Conservation (phyloP, 805 yeast genomes). For the Kodamaea laetipori region DNA sequence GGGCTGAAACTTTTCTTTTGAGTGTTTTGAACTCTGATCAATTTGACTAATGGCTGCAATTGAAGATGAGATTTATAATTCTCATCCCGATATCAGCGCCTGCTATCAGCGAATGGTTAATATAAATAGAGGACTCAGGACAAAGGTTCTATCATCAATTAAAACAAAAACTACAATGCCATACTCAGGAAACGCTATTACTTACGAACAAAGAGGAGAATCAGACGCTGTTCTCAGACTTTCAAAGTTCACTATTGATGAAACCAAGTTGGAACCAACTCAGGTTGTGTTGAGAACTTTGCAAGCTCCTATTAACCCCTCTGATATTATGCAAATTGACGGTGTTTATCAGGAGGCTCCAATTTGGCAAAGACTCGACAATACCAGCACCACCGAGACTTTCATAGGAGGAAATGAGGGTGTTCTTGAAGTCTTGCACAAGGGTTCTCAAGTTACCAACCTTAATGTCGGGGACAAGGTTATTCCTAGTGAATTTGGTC, state of each 20-base stretch:
- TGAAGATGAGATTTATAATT: too few relatives aligned
- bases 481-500: slow-evolving; percentile 21
- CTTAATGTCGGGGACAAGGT: slow-evolving; percentile 23
- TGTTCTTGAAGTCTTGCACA: slow-evolving; percentile 19
- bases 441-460: slow-evolving; percentile 17
- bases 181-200: slow-evolving; percentile 26
- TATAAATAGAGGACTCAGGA: too few relatives aligned
- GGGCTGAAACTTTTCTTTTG: too few relatives aligned
- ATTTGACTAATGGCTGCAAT: too few relatives aligned
- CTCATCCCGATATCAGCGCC: too few relatives aligned
- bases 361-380: neutral
- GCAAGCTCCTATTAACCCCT: slow-evolving; percentile 88
- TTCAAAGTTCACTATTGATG: slow-evolving; percentile 28
- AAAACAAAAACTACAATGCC: too few relatives aligned
- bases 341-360: slow-evolving; percentile 88
- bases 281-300: slow-evolving; percentile 63
- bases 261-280: slow-evolving; percentile 20
- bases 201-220: slow-evolving; percentile 18
- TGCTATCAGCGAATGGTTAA: too few relatives aligned
- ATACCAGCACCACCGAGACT: neutral
- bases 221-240: slow-evolving; percentile 19
- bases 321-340: slow-evolving; percentile 81
- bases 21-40: too few relatives aligned
- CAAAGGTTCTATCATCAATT: too few relatives aligned
- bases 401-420: slow-evolving; percentile 25